Evolutionary conservation across 2,329 filamentous ascomycete species (phyloP).

Genomic region (Ilyonectria mors-panacis): DNA sequence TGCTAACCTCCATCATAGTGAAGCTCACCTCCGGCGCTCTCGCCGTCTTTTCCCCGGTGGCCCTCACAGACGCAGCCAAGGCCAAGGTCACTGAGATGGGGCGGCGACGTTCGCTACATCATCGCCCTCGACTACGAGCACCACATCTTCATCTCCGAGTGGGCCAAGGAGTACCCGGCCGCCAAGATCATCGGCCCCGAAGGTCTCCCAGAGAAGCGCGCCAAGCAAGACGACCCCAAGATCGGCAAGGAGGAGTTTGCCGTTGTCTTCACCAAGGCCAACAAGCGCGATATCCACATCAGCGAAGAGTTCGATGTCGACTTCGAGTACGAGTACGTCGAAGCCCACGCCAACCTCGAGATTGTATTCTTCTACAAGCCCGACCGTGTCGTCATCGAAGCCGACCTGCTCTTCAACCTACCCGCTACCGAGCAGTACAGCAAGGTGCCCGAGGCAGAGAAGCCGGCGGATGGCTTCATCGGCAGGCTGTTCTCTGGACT

Average conservation of each 20-base stretch:
- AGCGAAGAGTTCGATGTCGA: slow-evolving; percentile 86
- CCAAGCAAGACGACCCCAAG: slow-evolving; percentile 63
- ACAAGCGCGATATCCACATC: slow-evolving; percentile 68
- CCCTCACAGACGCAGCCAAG: slow-evolving; percentile 82
- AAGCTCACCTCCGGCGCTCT: slow-evolving; percentile 83
- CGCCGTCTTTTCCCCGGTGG: slow-evolving; percentile 92
- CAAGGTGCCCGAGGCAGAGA: slow-evolving; percentile 65
- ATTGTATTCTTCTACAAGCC: slow-evolving; percentile 89
- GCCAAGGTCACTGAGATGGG: slow-evolving; percentile 75
- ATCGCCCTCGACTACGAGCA: slow-evolving; percentile 92
- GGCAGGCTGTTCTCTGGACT: slow-evolving; percentile 65
- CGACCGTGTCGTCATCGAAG: slow-evolving; percentile 84
- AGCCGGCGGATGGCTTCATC: slow-evolving; percentile 53
- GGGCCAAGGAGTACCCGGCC: slow-evolving; percentile 83
- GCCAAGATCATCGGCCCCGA: slow-evolving; percentile 88
- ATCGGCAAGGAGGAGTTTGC: slow-evolving; percentile 72
- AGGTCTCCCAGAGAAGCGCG: slow-evolving; percentile 87
- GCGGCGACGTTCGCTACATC: slow-evolving; percentile 84
- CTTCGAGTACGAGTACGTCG: slow-evolving; percentile 89
- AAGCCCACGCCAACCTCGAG: slow-evolving; percentile 86
- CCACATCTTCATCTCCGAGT: slow-evolving; percentile 92
- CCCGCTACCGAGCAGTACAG: slow-evolving; percentile 91
- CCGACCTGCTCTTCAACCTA: slow-evolving; percentile 93
- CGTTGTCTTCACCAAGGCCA: slow-evolving; percentile 76
- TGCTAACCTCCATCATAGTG: slow-evolving; percentile 64